Evolutionary conservation across 176 grass and related monocot species (phyloP), one percentile per base, ranked within the genome.

Genomic region (Aegilops tauschii): DNA sequence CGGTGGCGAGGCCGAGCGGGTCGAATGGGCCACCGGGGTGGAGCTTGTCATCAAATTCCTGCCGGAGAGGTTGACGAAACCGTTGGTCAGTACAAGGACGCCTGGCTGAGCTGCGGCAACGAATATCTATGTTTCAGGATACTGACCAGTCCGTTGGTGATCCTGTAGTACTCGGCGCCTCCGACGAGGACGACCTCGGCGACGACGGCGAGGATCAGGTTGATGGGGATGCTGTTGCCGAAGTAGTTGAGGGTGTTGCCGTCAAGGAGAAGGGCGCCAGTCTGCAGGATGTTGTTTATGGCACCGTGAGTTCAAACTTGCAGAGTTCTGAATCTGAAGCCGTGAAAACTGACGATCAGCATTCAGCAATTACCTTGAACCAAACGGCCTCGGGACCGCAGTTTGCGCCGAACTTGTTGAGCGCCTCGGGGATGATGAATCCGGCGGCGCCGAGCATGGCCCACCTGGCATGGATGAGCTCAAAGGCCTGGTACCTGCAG

Each of bases 181-280:
- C 97, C 97, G 64, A 99, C 66, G 35, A 99, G 97, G 42, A 96
- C 77, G 64, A 96, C 49, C 88, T 96, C 97, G 34, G 97, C 97
- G 65, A 69, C 12, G 17, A 99, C 90, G 58, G 97, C 94, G 5
- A 94, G 37, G 16, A 90, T 34, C 17, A 99, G 97, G 89, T 99
- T 96, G 91, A 96, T 96, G 1, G 97, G 97, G 77, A 99, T 99
- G 92, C 87, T 99, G 78, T 88, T 96, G 78, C 97, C 97, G 74
- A 99, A 96, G 89, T 99, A 99, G 90, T 80, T 99, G 34, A 96
- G 87, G 62, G 97, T 96, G 92, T 96, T 99, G 42, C 97, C 97
- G 78, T 96, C 94, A 25, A 99, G 90, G 61, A 99, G 92, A 88
- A 96, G 97, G 29, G 92, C 97, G 12, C 97, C 97, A 9, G 94